phyloP scores from a whole-genome alignment of 768 basidiomycete genomes.

The Kwoniella bestiolae region DNA sequence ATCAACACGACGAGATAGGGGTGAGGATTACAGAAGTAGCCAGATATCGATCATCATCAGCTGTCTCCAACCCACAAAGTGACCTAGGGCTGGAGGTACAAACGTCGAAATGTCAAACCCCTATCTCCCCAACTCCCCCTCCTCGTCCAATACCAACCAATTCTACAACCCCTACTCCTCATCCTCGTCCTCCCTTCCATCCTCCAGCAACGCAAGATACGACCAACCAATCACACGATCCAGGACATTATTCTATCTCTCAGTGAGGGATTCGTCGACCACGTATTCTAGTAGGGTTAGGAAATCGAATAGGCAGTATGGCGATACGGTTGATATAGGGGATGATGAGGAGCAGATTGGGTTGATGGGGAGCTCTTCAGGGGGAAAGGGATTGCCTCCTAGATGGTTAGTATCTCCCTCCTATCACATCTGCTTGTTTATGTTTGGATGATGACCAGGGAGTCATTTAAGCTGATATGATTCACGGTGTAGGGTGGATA shows the following conservation, averaged over 20 bases:
- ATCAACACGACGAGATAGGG: too few species aligned
- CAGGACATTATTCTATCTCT: constrained; percentile 88
- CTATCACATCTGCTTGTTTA: too few species aligned
- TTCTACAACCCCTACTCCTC: neutral
- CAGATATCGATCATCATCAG: too few species aligned
- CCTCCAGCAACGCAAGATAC: constrained; percentile 2
- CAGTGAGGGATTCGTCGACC: constrained; percentile 70
- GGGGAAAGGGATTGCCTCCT: constrained; percentile 69
- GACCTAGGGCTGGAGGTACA: neutral
- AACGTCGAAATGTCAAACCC: constrained; percentile 25
- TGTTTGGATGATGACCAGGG: too few species aligned
- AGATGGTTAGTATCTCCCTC: constrained; percentile 67
- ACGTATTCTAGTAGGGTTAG: constrained; percentile 25
- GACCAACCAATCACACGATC: constrained; percentile 67
- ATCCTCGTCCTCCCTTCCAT: constrained; percentile 6
- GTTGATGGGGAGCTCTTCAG: constrained; percentile 61
- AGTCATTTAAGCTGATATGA: neutral
- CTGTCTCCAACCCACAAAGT: too few species aligned
- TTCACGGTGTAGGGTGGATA: constrained; percentile 73
- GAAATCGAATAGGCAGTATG: constrained; percentile 31
- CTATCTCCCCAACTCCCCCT: constrained; percentile 22
- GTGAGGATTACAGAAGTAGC: too few species aligned
- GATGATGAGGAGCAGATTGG: constrained; percentile 67
- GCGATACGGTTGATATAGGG: constrained; percentile 46
- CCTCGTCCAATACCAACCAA: constrained; percentile 7